Evolutionary conservation across 2,329 filamentous ascomycete species (phyloP).

Genomic region (Pezicula radicicola): DNA sequence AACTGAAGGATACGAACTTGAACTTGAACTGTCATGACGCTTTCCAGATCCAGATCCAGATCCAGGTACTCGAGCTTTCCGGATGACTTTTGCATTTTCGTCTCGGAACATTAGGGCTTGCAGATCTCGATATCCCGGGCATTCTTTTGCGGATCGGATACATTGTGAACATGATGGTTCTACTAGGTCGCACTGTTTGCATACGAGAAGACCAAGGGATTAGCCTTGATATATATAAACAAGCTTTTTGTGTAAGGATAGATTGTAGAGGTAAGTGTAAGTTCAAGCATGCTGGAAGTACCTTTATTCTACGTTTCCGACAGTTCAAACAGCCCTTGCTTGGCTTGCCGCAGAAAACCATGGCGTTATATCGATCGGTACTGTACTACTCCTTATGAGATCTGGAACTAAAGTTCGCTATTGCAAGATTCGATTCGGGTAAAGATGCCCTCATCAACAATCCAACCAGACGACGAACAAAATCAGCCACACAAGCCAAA

Average conservation of each 20-base stretch:
- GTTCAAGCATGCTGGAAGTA: background rate
- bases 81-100: constrained; percentile 52
- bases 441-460: background rate
- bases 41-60: background rate
- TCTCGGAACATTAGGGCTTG: constrained; percentile 55
- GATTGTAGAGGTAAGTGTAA: too few species aligned
- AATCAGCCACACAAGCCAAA: too few species aligned
- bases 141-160: constrained; percentile 45
- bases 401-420: background rate
- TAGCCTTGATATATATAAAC: background rate
- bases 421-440: background rate
- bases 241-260: too few species aligned
- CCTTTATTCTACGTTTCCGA: constrained; percentile 21
- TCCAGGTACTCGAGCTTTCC: constrained; percentile 35
- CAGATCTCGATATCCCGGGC: constrained; percentile 52
- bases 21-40: background rate
- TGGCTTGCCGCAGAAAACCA: constrained; percentile 24
- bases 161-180: constrained; percentile 51
- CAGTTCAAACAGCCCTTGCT: constrained; percentile 19
- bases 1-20: too few species aligned
- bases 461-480: background rate
- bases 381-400: background rate
- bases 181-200: constrained; percentile 47
- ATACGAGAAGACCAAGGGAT: background rate
- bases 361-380: background rate